Evolutionary conservation across 2,329 filamentous ascomycete genomes (phyloP).

Genomic region (Lomentospora prolificans): DNA sequence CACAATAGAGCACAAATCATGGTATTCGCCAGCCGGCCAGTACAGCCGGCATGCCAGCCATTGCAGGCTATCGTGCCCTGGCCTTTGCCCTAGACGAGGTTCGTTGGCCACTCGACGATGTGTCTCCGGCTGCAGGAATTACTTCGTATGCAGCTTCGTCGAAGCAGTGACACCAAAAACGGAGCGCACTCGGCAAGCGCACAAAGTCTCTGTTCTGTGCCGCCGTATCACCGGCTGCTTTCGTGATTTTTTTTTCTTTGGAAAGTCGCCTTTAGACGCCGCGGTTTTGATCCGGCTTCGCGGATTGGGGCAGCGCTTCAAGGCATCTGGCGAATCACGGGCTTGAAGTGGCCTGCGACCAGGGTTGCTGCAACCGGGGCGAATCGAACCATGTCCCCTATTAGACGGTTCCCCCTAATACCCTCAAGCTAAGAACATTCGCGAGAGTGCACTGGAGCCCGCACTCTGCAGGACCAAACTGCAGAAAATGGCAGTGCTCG

Average conservation of each 20-base stretch:
- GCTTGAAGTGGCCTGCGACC: background rate
- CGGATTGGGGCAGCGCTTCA: background rate
- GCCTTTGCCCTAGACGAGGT: background rate
- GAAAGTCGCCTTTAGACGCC: background rate
- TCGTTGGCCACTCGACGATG: background rate
- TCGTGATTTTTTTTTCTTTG: too few relatives aligned
- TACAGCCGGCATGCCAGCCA: too few relatives aligned
- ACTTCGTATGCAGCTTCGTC: background rate
- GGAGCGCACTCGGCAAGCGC: background rate
- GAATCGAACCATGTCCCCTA: background rate
- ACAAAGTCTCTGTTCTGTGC: background rate
- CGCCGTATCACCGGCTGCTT: background rate
- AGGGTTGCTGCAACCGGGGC: background rate
- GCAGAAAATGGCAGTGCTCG: background rate
- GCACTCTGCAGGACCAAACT: background rate
- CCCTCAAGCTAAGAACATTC: background rate
- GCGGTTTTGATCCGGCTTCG: background rate
- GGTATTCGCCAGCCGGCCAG: background rate
- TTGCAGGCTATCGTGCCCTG: background rate
- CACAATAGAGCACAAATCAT: background rate
- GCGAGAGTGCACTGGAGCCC: background rate
- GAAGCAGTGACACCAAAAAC: background rate
- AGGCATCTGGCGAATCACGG: background rate
- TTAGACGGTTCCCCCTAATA: background rate
- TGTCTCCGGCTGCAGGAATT: background rate